Base-by-base conservation (phyloP, 257 asterid genomes). In the Primulina huaijiensis region DNA sequence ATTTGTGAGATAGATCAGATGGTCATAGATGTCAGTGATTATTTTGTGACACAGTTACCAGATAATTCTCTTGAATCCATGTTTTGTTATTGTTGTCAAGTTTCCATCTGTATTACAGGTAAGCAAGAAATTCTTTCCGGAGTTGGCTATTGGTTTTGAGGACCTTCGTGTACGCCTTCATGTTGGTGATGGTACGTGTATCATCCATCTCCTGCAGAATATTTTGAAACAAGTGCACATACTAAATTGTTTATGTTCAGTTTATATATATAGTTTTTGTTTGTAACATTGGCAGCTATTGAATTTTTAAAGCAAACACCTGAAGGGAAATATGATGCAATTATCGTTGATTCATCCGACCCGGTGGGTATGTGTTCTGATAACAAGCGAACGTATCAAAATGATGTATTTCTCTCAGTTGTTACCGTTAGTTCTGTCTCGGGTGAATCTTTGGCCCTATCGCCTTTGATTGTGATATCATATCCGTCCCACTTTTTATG, bases 281-380 rank as follows among this genome's bases (percentile, higher is more conserved):
- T 34, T 67, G 31, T 62, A 43, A 43, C 74, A 75, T 73, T 70
- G 67, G 78, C 92, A 93, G 99, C 97, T 73, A 81, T 81, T 71
- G 96, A 90, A 43, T 90, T 85, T 86, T 78, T 93, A 37, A 77
- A 72, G 86, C 72, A 71, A 64, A 72, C 91, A n/a, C 89, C 95
- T 60, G 84, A 68, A 75, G 96, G 96, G 64, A 90, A 83, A 79
- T 93, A 93, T 67, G 99, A 93, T 59, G 97, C 96, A 55, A 55
- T 93, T 71, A 86, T 93, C 76, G 97, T 93, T 79, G 99, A 93
- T 84, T 90, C 97, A 62, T 93, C 99, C 5, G 99, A 93, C 68
- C 97, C 99, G 67, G 91, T 93, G 68, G 99, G 99, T 93, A 91
- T 10, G 96, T 76, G 34, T 34, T 29, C 67, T 55, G 61, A 58